Evolutionary conservation across 2,329 filamentous ascomycete genomes (phyloP).

Genomic region (Cladophialophora immunda): DNA sequence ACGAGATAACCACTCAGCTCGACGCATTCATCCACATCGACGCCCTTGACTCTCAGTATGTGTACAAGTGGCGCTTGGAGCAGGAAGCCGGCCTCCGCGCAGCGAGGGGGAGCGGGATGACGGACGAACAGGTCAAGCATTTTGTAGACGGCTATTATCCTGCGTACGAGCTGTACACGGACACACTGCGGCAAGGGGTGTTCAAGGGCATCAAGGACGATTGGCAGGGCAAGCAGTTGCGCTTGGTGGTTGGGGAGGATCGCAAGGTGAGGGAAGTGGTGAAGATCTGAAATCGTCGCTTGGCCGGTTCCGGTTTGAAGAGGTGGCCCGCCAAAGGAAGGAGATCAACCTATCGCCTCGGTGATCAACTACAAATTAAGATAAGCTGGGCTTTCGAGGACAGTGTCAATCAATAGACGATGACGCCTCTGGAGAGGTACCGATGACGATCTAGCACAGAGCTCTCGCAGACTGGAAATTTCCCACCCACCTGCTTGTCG

Average conservation of each 20-base stretch:
- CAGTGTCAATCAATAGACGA: not conserved
- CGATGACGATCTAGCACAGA: not conserved
- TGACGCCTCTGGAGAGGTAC: not conserved
- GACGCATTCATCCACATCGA: slow-evolving; percentile 74
- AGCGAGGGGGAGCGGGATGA: slow-evolving; percentile 79
- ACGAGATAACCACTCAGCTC: slow-evolving; percentile 66
- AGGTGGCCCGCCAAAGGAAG: too few relatives aligned
- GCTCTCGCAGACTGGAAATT: not conserved
- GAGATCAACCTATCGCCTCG: too few relatives aligned
- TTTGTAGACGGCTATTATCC: slow-evolving; percentile 81
- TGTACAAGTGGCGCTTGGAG: slow-evolving; percentile 84
- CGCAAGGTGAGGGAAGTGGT: slow-evolving; percentile 67
- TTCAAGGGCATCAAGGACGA: slow-evolving; percentile 51
- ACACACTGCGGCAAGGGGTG: slow-evolving; percentile 66
- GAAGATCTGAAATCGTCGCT: slow-evolving; percentile 52
- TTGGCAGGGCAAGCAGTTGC: slow-evolving; percentile 64
- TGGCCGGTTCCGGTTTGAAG: too few relatives aligned
- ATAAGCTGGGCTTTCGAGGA: too few relatives aligned
- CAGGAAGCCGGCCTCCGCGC: slow-evolving; percentile 77
- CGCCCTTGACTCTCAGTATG: slow-evolving; percentile 75
- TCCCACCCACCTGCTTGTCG: not conserved
- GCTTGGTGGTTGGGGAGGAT: slow-evolving; percentile 68
- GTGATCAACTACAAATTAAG: too few relatives aligned
- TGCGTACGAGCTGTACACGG: slow-evolving; percentile 74
- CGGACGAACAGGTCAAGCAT: slow-evolving; percentile 75